Percentiles rank a stretch among this genome's conserved stretches.
Conservation (phyloP, 2,329 filamentous ascomycete genomes). For the Hypocrella siamensis region DNA sequence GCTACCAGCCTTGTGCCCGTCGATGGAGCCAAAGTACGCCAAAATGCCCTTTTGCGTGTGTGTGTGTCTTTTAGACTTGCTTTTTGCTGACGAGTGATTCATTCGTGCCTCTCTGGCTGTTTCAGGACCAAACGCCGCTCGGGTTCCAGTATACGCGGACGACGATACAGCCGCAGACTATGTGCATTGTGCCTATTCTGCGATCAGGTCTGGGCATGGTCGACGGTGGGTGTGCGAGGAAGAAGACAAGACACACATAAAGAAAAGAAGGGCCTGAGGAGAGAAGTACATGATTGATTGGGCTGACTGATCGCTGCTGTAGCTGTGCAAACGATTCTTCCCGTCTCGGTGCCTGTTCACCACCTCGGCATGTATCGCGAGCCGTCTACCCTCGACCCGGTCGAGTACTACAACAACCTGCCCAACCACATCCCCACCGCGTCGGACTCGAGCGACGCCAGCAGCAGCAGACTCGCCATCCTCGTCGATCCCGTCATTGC, state of each 20-base stretch:
- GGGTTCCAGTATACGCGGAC: conserved; percentile 59
- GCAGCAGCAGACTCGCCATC: conserved; percentile 48
- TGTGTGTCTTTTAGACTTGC: no score
- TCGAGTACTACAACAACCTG: conserved; percentile 97
- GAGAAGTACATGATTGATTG: no score
- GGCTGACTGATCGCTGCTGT: no score
- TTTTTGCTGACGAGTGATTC: no score
- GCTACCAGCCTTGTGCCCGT: conserved; percentile 41
- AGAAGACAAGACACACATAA: no score
- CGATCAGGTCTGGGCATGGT: conserved; percentile 85
- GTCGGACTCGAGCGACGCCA: conserved; percentile 10
- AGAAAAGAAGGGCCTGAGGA: no score
- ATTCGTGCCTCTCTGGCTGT: no score
- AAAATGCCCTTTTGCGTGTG: not conserved
- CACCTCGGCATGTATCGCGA: conserved; percentile 93
- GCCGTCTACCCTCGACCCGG: conserved; percentile 69
- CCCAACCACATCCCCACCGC: conserved; percentile 47
- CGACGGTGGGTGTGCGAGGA: no score
- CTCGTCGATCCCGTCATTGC: conserved; percentile 87
- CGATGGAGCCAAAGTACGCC: conserved; percentile 45
- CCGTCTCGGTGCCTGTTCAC: conserved; percentile 65
- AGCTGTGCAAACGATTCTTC: conserved; percentile 74
- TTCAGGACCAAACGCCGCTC: conserved; percentile 61
- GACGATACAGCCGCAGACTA: conserved; percentile 43
- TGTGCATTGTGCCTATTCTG: conserved; percentile 85